Conservation (phyloP, 352 stramenopile genomes). For the Phytophthora sansomeana region DNA sequence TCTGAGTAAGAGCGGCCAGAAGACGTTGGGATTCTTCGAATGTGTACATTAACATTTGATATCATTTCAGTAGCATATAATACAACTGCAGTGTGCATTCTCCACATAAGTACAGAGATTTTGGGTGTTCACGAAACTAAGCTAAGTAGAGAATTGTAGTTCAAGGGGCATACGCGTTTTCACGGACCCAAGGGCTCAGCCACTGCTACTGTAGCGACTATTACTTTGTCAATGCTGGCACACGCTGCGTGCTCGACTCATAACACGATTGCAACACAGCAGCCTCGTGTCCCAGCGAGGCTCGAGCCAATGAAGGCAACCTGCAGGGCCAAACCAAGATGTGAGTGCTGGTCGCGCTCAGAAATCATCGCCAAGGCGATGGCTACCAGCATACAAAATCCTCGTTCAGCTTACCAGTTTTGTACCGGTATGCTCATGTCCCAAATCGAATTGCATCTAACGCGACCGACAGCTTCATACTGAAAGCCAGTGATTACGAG, state of each 20-base stretch:
- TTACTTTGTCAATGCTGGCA: neutral
- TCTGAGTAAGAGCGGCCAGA: too few relatives aligned
- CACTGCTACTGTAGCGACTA: too few relatives aligned
- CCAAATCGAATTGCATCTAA: neutral
- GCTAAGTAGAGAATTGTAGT: too few relatives aligned
- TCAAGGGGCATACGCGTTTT: neutral
- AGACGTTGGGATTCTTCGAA: too few relatives aligned
- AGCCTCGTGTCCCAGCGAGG: neutral
- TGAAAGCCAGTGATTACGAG: too few relatives aligned
- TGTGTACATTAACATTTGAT: too few relatives aligned
- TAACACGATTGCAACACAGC: neutral
- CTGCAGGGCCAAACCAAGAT: neutral
- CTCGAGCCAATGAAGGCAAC: neutral
- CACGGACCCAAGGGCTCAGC: too few relatives aligned
- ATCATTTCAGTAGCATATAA: too few relatives aligned
- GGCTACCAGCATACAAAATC: neutral
- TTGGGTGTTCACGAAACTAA: too few relatives aligned
- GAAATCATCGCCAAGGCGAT: neutral
- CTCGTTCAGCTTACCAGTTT: neutral
- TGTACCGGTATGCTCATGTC: neutral
- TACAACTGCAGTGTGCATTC: too few relatives aligned
- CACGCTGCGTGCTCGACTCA: neutral
- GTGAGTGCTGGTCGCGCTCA: constrained; percentile 1
- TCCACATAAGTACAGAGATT: too few relatives aligned
- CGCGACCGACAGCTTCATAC: too few relatives aligned